Evolutionary conservation across 2,329 filamentous ascomycete species (phyloP), one percentile per base, ranked within the genome.

Genomic region (Eutypa lata): DNA sequence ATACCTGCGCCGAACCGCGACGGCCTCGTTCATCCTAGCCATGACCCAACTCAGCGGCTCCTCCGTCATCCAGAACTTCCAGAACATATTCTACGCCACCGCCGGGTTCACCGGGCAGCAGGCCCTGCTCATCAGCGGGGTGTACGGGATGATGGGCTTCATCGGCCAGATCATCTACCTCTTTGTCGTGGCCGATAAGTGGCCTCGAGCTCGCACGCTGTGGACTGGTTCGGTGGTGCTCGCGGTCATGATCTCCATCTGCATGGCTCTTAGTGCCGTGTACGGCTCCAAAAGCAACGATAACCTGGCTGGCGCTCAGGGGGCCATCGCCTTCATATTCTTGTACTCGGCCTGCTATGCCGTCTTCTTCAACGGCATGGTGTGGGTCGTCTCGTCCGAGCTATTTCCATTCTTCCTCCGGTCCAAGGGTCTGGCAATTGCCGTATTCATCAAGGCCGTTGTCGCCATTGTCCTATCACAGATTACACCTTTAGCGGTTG

Each of bases 91-190:
- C 42, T 73, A 72, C 50, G 61, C 60, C 3, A 57, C 61, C 3
- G 59, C 71, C 7, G 71, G 70, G 4, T 71, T 67, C 45, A 61
- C 58, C 2, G 68, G 68, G 2, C 62, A 61, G 16, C 65, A 61
- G 2, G 62, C 62, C 0, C 51, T 72, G 3, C 58, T 72, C 11
- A 71, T 72, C 49, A 66, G 63, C 37, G 68, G 63, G 1, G 55
- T 64, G 7, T 73, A 72, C 47, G 70, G 70, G 1, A 65, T 72
- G 54, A 71, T 72, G 68, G 70, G 67, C 7, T 60, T 72, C 7
- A 52, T 68, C 3, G 68, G 69, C 3, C 68, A 71, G 48, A 52
- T 70, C 16, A 59, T 68, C 38, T 67, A 70, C 49, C 60, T 71
- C 3, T 51, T 63, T 8, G 47, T 64, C 10, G 65, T 71, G 7